These are phyloP conservation scores for Croton setiger DNA, from an alignment of 441 rosid species.

Conservation along the genomic window DNA sequence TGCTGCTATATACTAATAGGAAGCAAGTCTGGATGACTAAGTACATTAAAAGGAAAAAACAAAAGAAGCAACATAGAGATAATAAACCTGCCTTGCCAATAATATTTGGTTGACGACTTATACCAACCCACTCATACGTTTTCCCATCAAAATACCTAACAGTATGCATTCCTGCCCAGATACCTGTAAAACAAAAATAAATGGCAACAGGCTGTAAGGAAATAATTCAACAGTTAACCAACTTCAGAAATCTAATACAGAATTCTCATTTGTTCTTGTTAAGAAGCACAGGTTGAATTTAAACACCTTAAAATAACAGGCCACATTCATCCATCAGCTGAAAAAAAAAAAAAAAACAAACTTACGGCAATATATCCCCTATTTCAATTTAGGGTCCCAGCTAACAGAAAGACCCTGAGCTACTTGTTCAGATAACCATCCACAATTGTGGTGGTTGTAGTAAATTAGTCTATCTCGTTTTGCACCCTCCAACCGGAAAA, in stretches of 20 bases:
- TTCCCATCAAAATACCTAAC: conserved; percentile 95
- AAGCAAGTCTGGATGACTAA: background rate
- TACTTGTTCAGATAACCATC: background rate
- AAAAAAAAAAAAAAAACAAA: no score
- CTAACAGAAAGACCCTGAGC: background rate
- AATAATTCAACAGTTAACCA: background rate
- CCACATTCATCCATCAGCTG: background rate
- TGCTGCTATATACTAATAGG: background rate
- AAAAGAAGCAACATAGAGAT: background rate
- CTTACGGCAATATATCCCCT: no score
- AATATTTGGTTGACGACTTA: conserved; percentile 94
- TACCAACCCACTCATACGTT: conserved; percentile 99
- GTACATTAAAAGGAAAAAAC: background rate
- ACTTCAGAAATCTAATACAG: background rate
- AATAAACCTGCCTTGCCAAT: conserved; percentile 61
- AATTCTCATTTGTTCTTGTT: background rate
- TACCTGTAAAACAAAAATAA: conserved; percentile 50
- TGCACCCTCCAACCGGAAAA: background rate
- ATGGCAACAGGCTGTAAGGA: background rate
- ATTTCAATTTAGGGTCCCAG: background rate
- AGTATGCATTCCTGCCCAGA: conserved; percentile 99
- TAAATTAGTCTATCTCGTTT: background rate
- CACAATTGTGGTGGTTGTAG: background rate
- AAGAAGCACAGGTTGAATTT: background rate
- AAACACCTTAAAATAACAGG: background rate